A percentile compares a stretch with the other conserved stretches of the same genome.
Conservation (phyloP, 2,329 filamentous ascomycete genomes). For the Arthroderma sp. region DNA sequence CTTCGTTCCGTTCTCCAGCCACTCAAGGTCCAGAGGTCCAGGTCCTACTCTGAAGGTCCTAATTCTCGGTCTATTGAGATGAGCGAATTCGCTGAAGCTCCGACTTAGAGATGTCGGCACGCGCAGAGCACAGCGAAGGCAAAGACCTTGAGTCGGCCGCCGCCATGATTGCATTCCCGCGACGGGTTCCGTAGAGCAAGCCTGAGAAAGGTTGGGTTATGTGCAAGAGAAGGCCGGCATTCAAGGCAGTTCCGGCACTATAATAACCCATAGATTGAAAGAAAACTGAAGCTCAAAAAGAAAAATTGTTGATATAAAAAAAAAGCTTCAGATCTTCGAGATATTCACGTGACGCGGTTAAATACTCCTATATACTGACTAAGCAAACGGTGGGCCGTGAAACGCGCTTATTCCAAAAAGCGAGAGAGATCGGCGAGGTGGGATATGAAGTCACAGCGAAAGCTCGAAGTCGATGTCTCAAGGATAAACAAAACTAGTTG, state of each 20-base stretch:
- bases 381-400: background rate
- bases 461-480: background rate
- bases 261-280: background rate
- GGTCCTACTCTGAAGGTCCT: background rate
- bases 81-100: background rate
- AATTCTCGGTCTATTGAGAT: background rate
- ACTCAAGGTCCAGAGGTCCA: background rate
- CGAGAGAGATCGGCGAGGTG: background rate
- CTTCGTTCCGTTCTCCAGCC: too few species aligned
- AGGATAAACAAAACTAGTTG: background rate
- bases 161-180: slow-evolving; percentile 4
- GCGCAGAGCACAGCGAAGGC: slow-evolving; percentile 2
- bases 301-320: background rate
- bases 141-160: background rate
- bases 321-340: background rate
- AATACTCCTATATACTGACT: background rate
- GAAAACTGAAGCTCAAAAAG: background rate
- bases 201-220: background rate
- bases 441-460: background rate
- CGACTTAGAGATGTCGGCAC: background rate
- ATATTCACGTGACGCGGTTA: slow-evolving; percentile 1
- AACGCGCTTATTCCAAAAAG: slow-evolving; percentile 3
- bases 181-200: background rate
- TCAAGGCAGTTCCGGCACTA: background rate
- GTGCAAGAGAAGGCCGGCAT: background rate